Evolutionary conservation across 169 alveolate genomes (phyloP), one percentile per base, ranked within the genome.

Genomic region (Blepharisma undulans): DNA sequence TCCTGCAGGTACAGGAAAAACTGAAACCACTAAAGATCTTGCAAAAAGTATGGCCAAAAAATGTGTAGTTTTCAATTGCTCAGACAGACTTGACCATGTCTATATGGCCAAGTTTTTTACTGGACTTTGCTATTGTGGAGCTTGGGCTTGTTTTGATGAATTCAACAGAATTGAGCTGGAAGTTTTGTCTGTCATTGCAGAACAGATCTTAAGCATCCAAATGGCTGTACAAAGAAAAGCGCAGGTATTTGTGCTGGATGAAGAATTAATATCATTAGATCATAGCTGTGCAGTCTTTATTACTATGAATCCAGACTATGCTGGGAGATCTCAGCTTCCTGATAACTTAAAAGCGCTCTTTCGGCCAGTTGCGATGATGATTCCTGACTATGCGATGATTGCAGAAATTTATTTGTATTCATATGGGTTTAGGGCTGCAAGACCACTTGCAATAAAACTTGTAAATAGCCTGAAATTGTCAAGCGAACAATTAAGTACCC

Each of bases 1-100:
- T 21, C 99, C 99, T 5, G 99, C 98, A 34, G 99, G 99, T 30
- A 97, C 99, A 29, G 99, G 99, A 10, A 97, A 97, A 89, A 97
- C 99, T 22, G 99, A 97, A 89, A 95, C 98, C 29, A 95, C 96
- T 16, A 97, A 97, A 89, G 99, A 97, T 92, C 93, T 97, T 79
- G 97, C 98, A 18, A 96, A 96, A 89, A 97, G 97, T 1, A 72
- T 97, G 34, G 99, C 98, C 25, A 95, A 95, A 84, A 95, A 97
- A 32, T 97, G 98, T 34, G 96, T 97, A 84, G 99, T 97, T 0
- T 97, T 97, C 89, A 97, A 97, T 36, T 97, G 99, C 87, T 95
- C 98, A 22, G 97, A 97, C 61, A 96, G 97, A 36, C 94, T 96
- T 36, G 95, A 97, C 78, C 94, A 93, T 66, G 95, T 93, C 93